Percentiles rank a stretch among this genome's conserved stretches.
Evolutionary conservation across 352 stramenopile species (phyloP).

Genomic region (Pythium vanterpoolii): DNA sequence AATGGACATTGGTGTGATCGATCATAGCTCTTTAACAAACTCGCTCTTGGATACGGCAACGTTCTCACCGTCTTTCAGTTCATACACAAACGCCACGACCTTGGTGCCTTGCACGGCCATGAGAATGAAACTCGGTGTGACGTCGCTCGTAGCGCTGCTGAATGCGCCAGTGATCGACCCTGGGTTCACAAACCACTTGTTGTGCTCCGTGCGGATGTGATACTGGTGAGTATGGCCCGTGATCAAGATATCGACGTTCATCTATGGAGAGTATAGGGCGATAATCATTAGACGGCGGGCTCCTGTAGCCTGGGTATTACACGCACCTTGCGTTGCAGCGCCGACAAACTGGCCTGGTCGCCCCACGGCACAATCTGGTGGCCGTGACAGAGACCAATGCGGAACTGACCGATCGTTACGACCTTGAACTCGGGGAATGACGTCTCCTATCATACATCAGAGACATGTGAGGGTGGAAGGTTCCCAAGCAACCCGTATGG

Average conservation of each 20-base stretch:
- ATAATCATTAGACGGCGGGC: neutral
- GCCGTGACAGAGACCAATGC: constrained; percentile 96
- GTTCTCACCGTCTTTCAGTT: constrained; percentile 75
- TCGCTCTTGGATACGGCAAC: constrained; percentile 89
- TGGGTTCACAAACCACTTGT: constrained; percentile 97
- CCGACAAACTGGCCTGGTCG: constrained; percentile 82
- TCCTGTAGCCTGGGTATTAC: neutral
- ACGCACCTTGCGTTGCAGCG: constrained; percentile 87
- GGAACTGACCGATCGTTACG: constrained; percentile 95
- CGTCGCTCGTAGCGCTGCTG: constrained; percentile 66
- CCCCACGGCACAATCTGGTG: constrained; percentile 95
- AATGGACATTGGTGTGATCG: neutral
- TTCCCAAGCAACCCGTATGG: no score
- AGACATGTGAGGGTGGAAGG: no score
- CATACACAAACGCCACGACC: constrained; percentile 97
- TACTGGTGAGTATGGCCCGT: constrained; percentile 94
- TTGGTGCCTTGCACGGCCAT: constrained; percentile 97
- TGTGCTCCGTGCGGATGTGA: constrained; percentile 91
- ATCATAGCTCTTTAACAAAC: constrained; percentile 70
- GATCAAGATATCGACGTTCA: constrained; percentile 98
- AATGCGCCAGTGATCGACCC: constrained; percentile 97
- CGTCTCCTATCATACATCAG: no score
- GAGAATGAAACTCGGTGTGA: constrained; percentile 96
- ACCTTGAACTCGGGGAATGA: constrained; percentile 94
- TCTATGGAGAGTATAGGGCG: constrained; percentile 32